These are phyloP conservation scores for Boletus subcaerulescens DNA, from an alignment of 768 basidiomycete species.

Conservation along the genomic window DNA sequence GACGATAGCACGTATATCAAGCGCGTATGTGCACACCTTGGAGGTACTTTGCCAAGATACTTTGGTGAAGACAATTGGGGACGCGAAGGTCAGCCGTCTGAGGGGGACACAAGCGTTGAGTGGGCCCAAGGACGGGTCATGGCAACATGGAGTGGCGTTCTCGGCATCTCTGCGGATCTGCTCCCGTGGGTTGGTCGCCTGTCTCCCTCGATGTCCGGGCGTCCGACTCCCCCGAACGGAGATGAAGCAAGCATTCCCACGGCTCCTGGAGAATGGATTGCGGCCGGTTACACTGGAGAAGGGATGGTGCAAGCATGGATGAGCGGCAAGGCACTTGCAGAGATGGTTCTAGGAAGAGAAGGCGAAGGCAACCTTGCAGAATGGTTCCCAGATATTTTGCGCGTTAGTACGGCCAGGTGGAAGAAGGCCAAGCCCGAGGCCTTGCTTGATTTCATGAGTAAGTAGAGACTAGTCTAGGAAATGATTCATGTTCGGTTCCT, in stretches of 20 bases:
- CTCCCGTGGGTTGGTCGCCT: constrained; percentile 73
- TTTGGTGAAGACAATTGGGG: constrained; percentile 51
- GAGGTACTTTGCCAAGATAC: constrained; percentile 48
- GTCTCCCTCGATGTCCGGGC: constrained; percentile 45
- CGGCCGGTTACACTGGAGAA: constrained; percentile 69
- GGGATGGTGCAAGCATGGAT: constrained; percentile 75
- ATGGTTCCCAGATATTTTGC: constrained; percentile 52
- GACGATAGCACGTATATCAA: constrained; percentile 38
- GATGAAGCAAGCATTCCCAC: constrained; percentile 14
- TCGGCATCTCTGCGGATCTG: constrained; percentile 60
- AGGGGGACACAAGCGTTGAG: constrained; percentile 4
- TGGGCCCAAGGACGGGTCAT: constrained; percentile 50
- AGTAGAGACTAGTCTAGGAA: not conserved
- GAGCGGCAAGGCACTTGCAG: constrained; percentile 56
- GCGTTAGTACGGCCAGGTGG: constrained; percentile 50
- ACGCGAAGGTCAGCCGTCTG: constrained; percentile 23
- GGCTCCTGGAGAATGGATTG: constrained; percentile 65
- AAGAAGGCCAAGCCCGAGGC: constrained; percentile 49
- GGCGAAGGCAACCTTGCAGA: constrained; percentile 24
- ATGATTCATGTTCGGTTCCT: too few relatives aligned
- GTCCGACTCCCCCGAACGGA: constrained; percentile 22
- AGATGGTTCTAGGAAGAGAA: constrained; percentile 51
- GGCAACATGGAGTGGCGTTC: constrained; percentile 60
- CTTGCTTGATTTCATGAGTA: constrained; percentile 24
- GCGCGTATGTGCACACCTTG: constrained; percentile 35